Percentiles rank a stretch among this genome's conserved stretches.
Conservation (phyloP, 2,329 filamentous ascomycete species). For the Aureobasidium melanogenum region DNA sequence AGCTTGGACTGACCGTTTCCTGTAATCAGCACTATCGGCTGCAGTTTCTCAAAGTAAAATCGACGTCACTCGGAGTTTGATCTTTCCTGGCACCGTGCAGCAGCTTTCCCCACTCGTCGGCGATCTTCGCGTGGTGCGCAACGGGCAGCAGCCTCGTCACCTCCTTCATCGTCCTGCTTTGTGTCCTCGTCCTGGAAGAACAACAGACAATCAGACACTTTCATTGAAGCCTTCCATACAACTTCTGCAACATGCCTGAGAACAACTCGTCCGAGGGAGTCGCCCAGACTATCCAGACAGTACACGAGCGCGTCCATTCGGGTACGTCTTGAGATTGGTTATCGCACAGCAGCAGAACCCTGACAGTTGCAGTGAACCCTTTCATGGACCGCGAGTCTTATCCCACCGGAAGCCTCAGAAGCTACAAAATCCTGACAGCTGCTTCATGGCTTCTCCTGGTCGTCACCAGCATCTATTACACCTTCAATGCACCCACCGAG, state of each 20-base stretch:
- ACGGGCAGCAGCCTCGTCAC: conserved; percentile 3
- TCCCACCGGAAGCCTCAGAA: conserved; percentile 49
- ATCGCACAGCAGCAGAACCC: not conserved
- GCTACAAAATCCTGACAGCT: conserved; percentile 68
- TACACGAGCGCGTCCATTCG: conserved; percentile 3
- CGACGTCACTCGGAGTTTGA: not conserved
- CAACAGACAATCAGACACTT: not conserved
- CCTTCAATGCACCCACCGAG: conserved; percentile 54
- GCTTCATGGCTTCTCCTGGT: conserved; percentile 68
- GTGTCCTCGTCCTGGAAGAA: not conserved
- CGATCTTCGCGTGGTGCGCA: not conserved
- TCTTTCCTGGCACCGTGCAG: not conserved
- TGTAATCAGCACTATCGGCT: not conserved
- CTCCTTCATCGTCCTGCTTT: not conserved
- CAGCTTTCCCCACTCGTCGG: conserved; percentile 5
- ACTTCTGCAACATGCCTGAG: not conserved
- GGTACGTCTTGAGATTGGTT: not conserved
- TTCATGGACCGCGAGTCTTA: conserved; percentile 65
- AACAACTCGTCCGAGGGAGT: conserved; percentile 6
- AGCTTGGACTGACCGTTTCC: not conserved
- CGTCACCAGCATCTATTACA: conserved; percentile 66
- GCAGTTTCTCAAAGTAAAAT: not conserved
- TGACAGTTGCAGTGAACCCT: conserved; percentile 54
- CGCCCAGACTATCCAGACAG: not conserved
- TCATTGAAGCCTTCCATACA: not conserved